phyloP scores from a whole-genome alignment of 2,329 filamentous ascomycete species.

The Colletotrichum gloeosporioides region DNA sequence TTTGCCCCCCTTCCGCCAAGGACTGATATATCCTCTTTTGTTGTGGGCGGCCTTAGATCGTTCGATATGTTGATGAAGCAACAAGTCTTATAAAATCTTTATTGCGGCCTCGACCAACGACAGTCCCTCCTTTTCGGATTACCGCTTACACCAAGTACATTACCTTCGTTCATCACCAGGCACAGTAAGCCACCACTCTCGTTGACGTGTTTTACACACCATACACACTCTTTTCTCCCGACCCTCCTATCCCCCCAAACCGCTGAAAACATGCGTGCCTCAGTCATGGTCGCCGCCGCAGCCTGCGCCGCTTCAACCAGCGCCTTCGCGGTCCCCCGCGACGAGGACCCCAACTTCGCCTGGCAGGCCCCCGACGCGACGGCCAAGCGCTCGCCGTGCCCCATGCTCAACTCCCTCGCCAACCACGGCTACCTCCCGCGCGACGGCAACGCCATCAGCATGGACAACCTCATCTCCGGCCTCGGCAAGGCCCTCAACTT shows the following conservation, averaged over 20 bases:
- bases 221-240: neutral
- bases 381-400: conserved; percentile 45
- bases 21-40: neutral
- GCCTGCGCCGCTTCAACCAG: neutral
- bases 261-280: neutral
- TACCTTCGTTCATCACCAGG: neutral
- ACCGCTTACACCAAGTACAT: neutral
- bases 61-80: neutral
- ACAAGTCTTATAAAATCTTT: neutral
- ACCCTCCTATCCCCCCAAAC: neutral
- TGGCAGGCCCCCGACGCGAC: conserved; percentile 1
- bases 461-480: conserved; percentile 22
- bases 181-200: neutral
- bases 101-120: neutral
- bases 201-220: neutral
- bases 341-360: neutral
- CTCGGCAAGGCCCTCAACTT: conserved; percentile 24
- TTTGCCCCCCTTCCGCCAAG: neutral
- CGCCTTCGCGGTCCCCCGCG: neutral
- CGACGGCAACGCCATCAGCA: conserved; percentile 23
- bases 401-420: conserved; percentile 28
- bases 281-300: conserved; percentile 10
- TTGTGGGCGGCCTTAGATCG: neutral
- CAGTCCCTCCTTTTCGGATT: neutral
- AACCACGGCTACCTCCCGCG: conserved; percentile 28